These are phyloP conservation scores for Pleurotus eryngii DNA, from an alignment of 768 basidiomycete genomes.

Conservation along the genomic window DNA sequence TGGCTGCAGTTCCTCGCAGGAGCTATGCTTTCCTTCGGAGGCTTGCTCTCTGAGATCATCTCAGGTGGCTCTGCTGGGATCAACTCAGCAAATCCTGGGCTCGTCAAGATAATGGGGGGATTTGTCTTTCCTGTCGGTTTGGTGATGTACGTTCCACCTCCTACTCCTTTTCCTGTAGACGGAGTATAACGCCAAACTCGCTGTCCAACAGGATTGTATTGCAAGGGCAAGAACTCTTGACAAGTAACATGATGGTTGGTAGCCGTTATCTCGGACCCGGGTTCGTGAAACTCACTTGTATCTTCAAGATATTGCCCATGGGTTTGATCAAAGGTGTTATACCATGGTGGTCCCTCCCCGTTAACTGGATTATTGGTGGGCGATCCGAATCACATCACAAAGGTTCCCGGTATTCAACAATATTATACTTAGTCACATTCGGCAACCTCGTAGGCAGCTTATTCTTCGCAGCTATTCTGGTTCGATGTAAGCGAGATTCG, in stretches of 20 bases:
- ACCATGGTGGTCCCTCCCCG: slow-evolving; percentile 66
- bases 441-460: slow-evolving; percentile 69
- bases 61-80: slow-evolving; percentile 56
- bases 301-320: slow-evolving; percentile 62
- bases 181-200: neutral
- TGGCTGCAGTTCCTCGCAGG: slow-evolving; percentile 57
- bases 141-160: slow-evolving; percentile 52
- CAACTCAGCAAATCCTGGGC: slow-evolving; percentile 53
- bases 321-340: slow-evolving; percentile 55
- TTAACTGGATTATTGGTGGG: slow-evolving; percentile 69
- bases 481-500: slow-evolving; percentile 47
- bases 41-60: slow-evolving; percentile 57
- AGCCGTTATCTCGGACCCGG: neutral
- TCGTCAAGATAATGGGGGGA: slow-evolving; percentile 63
- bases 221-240: slow-evolving; percentile 67
- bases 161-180: neutral
- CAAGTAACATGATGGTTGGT: slow-evolving; percentile 73
- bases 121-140: slow-evolving; percentile 76
- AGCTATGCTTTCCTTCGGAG: slow-evolving; percentile 73
- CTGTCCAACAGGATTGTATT: slow-evolving; percentile 56
- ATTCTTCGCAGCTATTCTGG: slow-evolving; percentile 65
- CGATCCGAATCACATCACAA: neutral
- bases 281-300: neutral
- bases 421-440: slow-evolving; percentile 46
- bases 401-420: slow-evolving; percentile 2